Percentiles rank a stretch among this genome's conserved stretches.
These are phyloP conservation scores for Leishmania tarentolae DNA, from an alignment of 208 protist species.

Conservation along the genomic window DNA sequence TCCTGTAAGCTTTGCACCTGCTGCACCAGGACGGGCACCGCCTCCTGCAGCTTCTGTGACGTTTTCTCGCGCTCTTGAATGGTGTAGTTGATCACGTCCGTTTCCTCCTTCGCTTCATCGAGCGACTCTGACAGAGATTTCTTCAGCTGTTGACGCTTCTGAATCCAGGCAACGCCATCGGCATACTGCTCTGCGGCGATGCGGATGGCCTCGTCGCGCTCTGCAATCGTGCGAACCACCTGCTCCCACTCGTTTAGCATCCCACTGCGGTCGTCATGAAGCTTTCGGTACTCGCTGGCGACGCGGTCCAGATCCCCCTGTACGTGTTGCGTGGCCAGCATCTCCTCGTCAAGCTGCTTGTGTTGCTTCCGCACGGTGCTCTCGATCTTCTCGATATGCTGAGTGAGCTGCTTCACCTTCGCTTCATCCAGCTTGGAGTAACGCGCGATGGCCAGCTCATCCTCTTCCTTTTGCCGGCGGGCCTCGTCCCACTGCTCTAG, in stretches of 20 bases:
- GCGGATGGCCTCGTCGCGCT: conserved; percentile 87
- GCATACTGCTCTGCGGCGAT: conserved; percentile 74
- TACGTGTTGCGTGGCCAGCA: conserved; percentile 83
- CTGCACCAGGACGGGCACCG: conserved; percentile 40
- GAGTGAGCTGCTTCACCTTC: conserved; percentile 84
- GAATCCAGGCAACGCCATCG: conserved; percentile 70
- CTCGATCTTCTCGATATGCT: conserved; percentile 82
- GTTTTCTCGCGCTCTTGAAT: conserved; percentile 59
- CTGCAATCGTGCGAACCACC: conserved; percentile 84
- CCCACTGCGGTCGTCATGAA: conserved; percentile 87
- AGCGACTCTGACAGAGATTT: conserved; percentile 34
- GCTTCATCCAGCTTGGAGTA: conserved; percentile 91
- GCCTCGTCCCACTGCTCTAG: conserved; percentile 95
- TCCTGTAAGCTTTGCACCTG: conserved; percentile 75
- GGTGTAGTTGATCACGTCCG: conserved; percentile 49
- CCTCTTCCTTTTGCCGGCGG: conserved; percentile 93
- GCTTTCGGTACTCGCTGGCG: conserved; percentile 87
- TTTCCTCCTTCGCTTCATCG: conserved; percentile 50
- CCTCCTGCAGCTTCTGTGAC: conserved; percentile 49
- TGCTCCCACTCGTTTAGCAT: conserved; percentile 93
- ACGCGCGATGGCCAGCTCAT: conserved; percentile 87
- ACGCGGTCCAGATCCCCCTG: conserved; percentile 94
- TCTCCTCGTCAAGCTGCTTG: conserved; percentile 62
- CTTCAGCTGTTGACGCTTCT: conserved; percentile 58
- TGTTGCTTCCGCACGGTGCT: conserved; percentile 54